Evolutionary conservation across 345 rosid species (phyloP).

Genomic region (Corchorus capsularis): DNA sequence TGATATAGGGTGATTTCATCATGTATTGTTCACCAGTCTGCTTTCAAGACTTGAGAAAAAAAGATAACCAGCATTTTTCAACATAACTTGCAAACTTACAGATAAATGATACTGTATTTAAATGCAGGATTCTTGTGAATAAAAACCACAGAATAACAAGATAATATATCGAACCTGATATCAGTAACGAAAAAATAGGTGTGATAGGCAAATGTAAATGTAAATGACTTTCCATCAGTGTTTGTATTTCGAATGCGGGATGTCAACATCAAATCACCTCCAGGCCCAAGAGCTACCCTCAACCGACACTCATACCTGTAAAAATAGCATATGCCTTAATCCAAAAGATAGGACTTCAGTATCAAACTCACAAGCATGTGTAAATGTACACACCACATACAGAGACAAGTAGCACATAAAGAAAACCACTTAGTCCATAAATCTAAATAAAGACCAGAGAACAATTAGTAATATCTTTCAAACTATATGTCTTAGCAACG

Average conservation of each 20-base stretch:
- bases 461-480: not conserved
- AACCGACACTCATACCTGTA: conserved; percentile 81
- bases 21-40: not conserved
- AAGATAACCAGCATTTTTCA: not conserved
- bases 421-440: not conserved
- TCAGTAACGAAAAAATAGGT: conserved; percentile 83
- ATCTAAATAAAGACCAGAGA: not conserved
- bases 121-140: not conserved
- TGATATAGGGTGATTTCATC: not conserved
- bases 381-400: not conserved
- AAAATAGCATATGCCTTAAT: not conserved
- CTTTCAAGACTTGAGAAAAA: not conserved
- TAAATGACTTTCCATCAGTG: conserved; percentile 61
- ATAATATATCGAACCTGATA: conserved; percentile 56
- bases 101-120: not conserved
- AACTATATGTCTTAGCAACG: not conserved
- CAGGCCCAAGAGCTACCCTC: conserved; percentile 58
- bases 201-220: conserved; percentile 83
- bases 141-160: conserved; percentile 1
- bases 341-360: not conserved
- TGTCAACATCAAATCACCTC: conserved; percentile 68
- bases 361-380: not conserved
- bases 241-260: conserved; percentile 78
- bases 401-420: not conserved
- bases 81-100: not conserved